Conservation (phyloP, 2,329 filamentous ascomycete genomes). For the Cladophialophora carrionii region DNA sequence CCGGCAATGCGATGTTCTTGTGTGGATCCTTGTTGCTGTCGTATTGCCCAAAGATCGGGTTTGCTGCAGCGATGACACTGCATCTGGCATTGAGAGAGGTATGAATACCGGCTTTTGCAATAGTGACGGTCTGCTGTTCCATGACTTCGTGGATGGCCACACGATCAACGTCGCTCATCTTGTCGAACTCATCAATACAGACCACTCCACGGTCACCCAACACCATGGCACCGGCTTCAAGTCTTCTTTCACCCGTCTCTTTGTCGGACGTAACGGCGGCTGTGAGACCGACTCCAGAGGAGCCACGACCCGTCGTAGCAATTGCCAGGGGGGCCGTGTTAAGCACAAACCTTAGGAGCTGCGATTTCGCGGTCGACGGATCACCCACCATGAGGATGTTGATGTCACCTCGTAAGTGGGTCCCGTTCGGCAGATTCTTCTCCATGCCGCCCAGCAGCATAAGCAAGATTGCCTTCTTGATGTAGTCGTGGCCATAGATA, state of each 20-base stretch:
- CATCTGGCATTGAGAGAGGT: slow-evolving; percentile 95
- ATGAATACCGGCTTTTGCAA: slow-evolving; percentile 97
- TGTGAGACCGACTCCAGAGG: slow-evolving; percentile 95
- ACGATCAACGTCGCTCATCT: slow-evolving; percentile 98
- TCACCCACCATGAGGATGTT: slow-evolving; percentile 99
- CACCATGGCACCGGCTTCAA: slow-evolving; percentile 98
- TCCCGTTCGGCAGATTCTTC: slow-evolving; percentile 98
- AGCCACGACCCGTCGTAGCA: slow-evolving; percentile 93
- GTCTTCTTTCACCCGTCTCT: slow-evolving; percentile 89
- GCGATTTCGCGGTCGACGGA: slow-evolving; percentile 98
- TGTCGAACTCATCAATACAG: slow-evolving; percentile 99
- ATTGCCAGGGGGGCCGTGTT: slow-evolving; percentile 97
- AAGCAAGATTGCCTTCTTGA: slow-evolving; percentile 95
- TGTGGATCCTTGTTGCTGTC: slow-evolving; percentile 98
- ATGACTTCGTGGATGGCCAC: slow-evolving; percentile 99
- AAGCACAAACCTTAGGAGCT: slow-evolving; percentile 91
- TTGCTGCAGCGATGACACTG: slow-evolving; percentile 93
- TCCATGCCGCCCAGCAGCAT: slow-evolving; percentile 96
- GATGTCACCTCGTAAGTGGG: slow-evolving; percentile 96
- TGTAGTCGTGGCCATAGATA: slow-evolving; percentile 95
- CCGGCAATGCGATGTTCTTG: slow-evolving; percentile 95
- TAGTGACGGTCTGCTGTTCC: slow-evolving; percentile 99
- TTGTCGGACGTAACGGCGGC: slow-evolving; percentile 96
- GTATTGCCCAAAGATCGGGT: slow-evolving; percentile 97
- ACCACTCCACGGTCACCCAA: slow-evolving; percentile 95